phyloP scores from a whole-genome alignment of 2,329 filamentous ascomycete species.

The Cryphonectria carpinicola region DNA sequence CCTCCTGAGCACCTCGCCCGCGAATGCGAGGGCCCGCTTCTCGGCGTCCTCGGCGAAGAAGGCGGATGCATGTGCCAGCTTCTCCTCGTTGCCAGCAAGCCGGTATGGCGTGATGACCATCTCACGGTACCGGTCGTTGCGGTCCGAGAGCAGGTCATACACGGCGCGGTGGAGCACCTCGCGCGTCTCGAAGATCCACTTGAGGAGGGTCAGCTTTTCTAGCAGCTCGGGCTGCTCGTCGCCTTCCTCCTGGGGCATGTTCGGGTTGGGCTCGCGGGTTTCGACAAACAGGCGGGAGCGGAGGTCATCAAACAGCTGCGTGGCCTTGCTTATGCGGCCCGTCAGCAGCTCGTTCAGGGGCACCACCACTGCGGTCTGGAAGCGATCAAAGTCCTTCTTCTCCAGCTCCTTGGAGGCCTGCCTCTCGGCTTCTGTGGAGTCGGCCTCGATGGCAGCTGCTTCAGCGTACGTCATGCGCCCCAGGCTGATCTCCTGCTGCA shows the following conservation, averaged over 20 bases:
- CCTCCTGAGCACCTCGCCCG: constrained; percentile 72
- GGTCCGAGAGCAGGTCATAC: constrained; percentile 81
- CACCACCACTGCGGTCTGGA: constrained; percentile 81
- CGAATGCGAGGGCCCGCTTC: constrained; percentile 71
- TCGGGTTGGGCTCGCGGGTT: constrained; percentile 69
- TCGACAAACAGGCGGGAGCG: constrained; percentile 74
- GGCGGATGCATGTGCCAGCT: constrained; percentile 74
- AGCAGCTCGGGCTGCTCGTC: constrained; percentile 93
- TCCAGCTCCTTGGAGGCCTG: constrained; percentile 71
- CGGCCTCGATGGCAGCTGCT: constrained; percentile 79
- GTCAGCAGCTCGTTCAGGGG: constrained; percentile 82
- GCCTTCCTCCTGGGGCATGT: constrained; percentile 90
- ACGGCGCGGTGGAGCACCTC: constrained; percentile 84
- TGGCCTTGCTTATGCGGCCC: constrained; percentile 73
- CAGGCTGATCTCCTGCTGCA: constrained; percentile 77
- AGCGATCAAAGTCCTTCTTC: constrained; percentile 81
- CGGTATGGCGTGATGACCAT: constrained; percentile 83
- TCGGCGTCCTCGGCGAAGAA: constrained; percentile 83
- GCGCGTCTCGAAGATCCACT: constrained; percentile 96
- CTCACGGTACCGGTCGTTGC: constrained; percentile 83
- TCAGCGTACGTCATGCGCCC: constrained; percentile 83
- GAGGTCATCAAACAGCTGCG: constrained; percentile 76
- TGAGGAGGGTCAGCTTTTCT: constrained; percentile 91
- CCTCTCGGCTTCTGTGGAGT: constrained; percentile 72
- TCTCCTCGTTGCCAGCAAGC: constrained; percentile 74